Conservation (phyloP, 768 basidiomycete genomes). For the Fistulinella prunicolor region DNA sequence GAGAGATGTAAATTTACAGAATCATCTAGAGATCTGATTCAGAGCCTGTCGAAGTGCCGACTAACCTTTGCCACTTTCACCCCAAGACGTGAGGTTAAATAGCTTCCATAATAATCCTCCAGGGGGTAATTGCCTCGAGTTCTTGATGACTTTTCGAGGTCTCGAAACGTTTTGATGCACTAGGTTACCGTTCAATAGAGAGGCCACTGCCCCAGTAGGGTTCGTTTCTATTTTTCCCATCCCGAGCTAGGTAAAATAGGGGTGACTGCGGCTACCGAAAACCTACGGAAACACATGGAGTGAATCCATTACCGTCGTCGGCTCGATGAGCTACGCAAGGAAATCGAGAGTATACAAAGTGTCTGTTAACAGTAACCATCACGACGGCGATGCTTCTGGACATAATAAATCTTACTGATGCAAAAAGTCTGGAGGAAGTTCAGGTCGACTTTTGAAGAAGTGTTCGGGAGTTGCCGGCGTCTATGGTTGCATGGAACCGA, state of each 20-base stretch:
- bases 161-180: slow-evolving; percentile 10
- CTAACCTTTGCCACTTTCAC: slow-evolving; percentile 10
- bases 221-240: not conserved
- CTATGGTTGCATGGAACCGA: slow-evolving; percentile 14
- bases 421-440: slow-evolving; percentile 26
- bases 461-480: slow-evolving; percentile 25
- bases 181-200: not conserved
- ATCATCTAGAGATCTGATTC: slow-evolving; percentile 21
- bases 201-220: slow-evolving; percentile 1
- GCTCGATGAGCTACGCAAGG: not conserved
- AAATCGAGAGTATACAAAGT: slow-evolving; percentile 4
- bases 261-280: not conserved
- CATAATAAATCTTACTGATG: slow-evolving; percentile 25
- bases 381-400: slow-evolving; percentile 23
- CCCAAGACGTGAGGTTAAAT: slow-evolving; percentile 2
- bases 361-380: slow-evolving; percentile 26
- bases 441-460: slow-evolving; percentile 12
- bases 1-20: slow-evolving; percentile 13
- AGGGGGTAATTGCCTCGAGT: slow-evolving; percentile 17
- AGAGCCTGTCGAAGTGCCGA: slow-evolving; percentile 10
- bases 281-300: not conserved
- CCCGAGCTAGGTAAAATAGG: not conserved
- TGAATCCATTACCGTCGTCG: not conserved
- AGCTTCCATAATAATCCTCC: slow-evolving; percentile 28
- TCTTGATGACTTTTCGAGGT: slow-evolving; percentile 10